These are phyloP conservation scores for Torulaspora maleeae DNA, from an alignment of 805 yeast genomes.

Conservation along the genomic window DNA sequence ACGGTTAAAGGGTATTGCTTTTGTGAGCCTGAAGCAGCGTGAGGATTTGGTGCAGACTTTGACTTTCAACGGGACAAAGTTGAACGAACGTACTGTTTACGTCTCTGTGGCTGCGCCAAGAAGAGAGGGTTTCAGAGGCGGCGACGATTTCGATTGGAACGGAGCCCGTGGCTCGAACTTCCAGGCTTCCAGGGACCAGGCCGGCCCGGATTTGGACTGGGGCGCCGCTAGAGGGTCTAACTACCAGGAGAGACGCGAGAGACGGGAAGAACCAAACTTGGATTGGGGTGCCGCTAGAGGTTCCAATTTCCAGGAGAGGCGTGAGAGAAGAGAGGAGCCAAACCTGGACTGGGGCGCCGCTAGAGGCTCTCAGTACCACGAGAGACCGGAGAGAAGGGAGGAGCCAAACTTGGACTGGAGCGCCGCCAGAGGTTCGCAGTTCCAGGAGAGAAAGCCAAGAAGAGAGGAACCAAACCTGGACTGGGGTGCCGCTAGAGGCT, in stretches of 20 bases:
- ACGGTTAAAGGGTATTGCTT: constrained; percentile 81
- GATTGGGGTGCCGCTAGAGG: constrained; percentile 37
- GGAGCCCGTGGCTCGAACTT: constrained; percentile 37
- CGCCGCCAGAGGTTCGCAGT: constrained; percentile 37
- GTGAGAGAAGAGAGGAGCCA: constrained; percentile 43
- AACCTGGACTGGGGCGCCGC: constrained; percentile 57
- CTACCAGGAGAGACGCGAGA: constrained; percentile 35
- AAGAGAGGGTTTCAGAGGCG: constrained; percentile 40
- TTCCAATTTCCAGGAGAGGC: constrained; percentile 34
- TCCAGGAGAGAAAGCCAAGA: constrained; percentile 29
- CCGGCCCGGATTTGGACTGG: constrained; percentile 48
- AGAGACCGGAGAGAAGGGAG: constrained; percentile 31
- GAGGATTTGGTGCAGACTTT: constrained; percentile 74
- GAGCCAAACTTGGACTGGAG: constrained; percentile 43
- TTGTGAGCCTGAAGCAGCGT: constrained; percentile 73
- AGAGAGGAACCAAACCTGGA: constrained; percentile 42
- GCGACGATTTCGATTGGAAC: constrained; percentile 45
- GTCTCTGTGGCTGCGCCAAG: constrained; percentile 77
- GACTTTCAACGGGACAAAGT: constrained; percentile 60
- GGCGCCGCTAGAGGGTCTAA: constrained; percentile 47
- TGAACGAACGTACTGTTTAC: constrained; percentile 66
- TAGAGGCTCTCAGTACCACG: constrained; percentile 36
- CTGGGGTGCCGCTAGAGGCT: constrained; percentile 45
- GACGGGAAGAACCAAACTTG: constrained; percentile 36
- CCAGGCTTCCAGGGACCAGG: constrained; percentile 28